Conservation (phyloP, 1,284 basidiomycete species). For the Trametes versicolor region DNA sequence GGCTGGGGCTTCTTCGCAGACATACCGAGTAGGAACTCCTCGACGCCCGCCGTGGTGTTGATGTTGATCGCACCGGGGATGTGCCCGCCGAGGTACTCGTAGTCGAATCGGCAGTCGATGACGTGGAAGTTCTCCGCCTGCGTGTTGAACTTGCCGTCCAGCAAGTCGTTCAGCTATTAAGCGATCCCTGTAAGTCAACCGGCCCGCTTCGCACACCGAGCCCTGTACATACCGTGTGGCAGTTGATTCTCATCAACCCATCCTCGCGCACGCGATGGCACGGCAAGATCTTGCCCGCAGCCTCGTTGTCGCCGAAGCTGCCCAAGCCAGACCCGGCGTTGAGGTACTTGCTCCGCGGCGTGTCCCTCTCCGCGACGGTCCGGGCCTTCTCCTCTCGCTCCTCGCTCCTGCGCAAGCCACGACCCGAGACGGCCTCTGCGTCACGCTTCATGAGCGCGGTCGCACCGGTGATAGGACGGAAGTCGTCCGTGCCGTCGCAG, state of each 20-base stretch:
- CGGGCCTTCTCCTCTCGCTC: conserved; percentile 45
- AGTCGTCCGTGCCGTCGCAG: conserved; percentile 82
- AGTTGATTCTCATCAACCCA: conserved; percentile 91
- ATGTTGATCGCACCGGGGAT: conserved; percentile 93
- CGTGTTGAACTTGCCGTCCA: conserved; percentile 76
- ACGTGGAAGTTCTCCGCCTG: conserved; percentile 79
- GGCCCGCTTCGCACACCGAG: neutral
- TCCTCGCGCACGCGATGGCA: conserved; percentile 95
- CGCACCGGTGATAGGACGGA: conserved; percentile 72
- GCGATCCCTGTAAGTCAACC: conserved; percentile 18
- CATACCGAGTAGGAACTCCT: conserved; percentile 79
- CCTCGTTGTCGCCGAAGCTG: conserved; percentile 93
- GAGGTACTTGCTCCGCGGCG: conserved; percentile 49
- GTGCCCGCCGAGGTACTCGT: conserved; percentile 96
- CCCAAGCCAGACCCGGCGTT: conserved; percentile 48
- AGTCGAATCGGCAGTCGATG: conserved; percentile 98
- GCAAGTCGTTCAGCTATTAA: conserved; percentile 73
- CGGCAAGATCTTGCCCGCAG: conserved; percentile 91
- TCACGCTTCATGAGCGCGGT: conserved; percentile 57
- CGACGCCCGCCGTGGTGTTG: conserved; percentile 84
- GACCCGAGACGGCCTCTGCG: conserved; percentile 57
- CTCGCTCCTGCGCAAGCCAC: conserved; percentile 30
- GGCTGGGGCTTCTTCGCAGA: conserved; percentile 72
- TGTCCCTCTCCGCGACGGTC: conserved; percentile 40
- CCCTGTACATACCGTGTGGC: conserved; percentile 68